Evolutionary conservation across 768 basidiomycete species (phyloP).

Genomic region (Candolleomyces eurysporus): DNA sequence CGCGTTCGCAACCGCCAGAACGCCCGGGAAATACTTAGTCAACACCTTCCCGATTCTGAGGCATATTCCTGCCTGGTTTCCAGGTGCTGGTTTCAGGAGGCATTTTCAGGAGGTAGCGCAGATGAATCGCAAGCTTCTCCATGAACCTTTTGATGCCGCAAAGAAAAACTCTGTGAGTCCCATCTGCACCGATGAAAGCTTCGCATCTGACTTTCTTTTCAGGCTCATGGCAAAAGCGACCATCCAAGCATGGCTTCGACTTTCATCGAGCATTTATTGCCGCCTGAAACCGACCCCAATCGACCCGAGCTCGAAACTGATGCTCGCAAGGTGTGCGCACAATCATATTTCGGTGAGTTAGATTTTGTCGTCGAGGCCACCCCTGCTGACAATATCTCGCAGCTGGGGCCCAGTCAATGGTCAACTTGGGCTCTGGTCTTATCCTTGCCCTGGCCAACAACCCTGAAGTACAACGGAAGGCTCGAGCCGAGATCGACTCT

Average conservation of each 20-base stretch:
- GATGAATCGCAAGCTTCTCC: not conserved
- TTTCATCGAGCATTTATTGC: conserved; percentile 1
- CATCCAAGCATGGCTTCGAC: not conserved
- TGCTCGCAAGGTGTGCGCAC: conserved; percentile 5
- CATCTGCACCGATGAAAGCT: not conserved
- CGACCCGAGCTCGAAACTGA: not conserved
- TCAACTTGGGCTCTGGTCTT: conserved; percentile 29
- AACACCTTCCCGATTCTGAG: conserved; percentile 5
- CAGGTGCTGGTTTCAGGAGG: conserved; percentile 5
- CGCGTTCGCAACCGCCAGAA: not conserved
- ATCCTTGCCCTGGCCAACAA: conserved; percentile 33
- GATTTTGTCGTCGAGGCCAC: not conserved
- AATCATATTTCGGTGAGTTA: conserved; percentile 31
- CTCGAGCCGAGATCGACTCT: conserved; percentile 14
- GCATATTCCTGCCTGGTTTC: conserved; percentile 9
- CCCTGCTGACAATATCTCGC: conserved; percentile 17
- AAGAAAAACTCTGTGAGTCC: conserved; percentile 8
- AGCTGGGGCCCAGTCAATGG: not conserved
- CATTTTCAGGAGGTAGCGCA: not conserved
- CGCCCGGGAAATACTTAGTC: conserved; percentile 1
- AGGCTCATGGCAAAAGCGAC: not conserved
- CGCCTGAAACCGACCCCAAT: not conserved
- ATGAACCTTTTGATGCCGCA: conserved; percentile 6
- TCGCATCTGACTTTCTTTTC: not conserved
- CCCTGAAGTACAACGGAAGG: conserved; percentile 24